Conservation (phyloP, 1,139 yeast genomes). For the Pneumocystis oryctolagi region DNA sequence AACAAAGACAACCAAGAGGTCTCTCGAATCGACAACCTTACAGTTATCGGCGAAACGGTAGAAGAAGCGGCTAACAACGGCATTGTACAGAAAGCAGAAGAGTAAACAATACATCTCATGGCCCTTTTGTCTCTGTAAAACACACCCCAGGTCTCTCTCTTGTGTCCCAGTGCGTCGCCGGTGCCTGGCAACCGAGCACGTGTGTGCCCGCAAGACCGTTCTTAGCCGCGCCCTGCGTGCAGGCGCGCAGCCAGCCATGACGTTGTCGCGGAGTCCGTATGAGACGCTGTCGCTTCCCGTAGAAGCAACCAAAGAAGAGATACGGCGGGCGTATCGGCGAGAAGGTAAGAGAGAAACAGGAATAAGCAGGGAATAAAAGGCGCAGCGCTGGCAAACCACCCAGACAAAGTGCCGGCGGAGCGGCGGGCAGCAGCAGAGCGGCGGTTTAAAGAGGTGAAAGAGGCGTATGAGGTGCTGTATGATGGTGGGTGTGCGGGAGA, state of each 20-base stretch:
- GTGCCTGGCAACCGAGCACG: too few relatives aligned
- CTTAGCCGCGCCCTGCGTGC: too few relatives aligned
- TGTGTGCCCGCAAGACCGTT: too few relatives aligned
- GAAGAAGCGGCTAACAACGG: neutral
- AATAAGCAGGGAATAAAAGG: neutral
- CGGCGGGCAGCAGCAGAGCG: constrained; percentile 27
- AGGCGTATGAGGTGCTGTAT: neutral
- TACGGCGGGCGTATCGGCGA: neutral
- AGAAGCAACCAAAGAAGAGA: neutral
- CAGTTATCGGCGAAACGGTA: constrained; percentile 5
- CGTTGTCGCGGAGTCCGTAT: neutral
- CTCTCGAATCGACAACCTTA: constrained; percentile 7
- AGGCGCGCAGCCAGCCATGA: neutral
- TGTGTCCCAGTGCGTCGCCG: too few relatives aligned
- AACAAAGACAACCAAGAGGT: constrained; percentile 11
- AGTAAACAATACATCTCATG: neutral
- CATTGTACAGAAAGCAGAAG: neutral
- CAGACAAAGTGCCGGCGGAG: constrained; percentile 57
- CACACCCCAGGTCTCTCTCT: too few relatives aligned
- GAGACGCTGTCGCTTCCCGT: neutral
- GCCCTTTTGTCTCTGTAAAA: too few relatives aligned
- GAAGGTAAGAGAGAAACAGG: neutral
- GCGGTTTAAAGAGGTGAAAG: neutral
- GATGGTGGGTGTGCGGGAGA: neutral
- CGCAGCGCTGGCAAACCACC: constrained; percentile 54